Base-by-base conservation (phyloP, 345 rosid genomes). In the Bruguiera gymnorhiza region DNA sequence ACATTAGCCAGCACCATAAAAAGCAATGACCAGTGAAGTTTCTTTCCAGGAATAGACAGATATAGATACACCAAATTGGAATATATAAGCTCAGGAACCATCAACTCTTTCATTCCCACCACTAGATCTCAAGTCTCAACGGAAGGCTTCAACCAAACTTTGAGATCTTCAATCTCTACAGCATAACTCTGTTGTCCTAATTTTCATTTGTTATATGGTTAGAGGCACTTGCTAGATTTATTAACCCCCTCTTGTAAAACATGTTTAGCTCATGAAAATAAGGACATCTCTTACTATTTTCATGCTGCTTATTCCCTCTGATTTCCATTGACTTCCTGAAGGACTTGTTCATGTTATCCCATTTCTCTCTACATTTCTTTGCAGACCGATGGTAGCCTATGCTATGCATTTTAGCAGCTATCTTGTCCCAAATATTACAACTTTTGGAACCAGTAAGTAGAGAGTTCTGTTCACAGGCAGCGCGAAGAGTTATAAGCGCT, bases 341-440 rank as follows among this genome's bases (percentile, higher is more conserved):
- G 80, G 85, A 88, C 83, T 86, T 86, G 76, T 86, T 88, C 72
- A 92, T 86, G 78, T 89, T 92, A 71, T 86, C 94, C 96, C 96
- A 92, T 72, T 92, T 92, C 84, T 86, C 96, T 81, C 80, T 89
- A 21, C 97, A 91, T 76, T 89, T 88, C 72, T 83, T 88, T 6
- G 87, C 87, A 54, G 81, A 85, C 20, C 90, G 75, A 10, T 67
- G 64, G 71, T 84, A 92, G 23, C 93, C 96, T 92, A 75, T 81
- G 21, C 57, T 75, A 19, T 24, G 70, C 96, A 89, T 85, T 62
- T 73, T 76, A 6, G 27, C 76, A 32, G 97, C 89, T 83, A 89
- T 75, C 71, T 81, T 88, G 52, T 89, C 92, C 94, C 97, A 89
- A 63, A 84, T 65, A 50, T 57, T 32, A 15, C 83, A 65, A 60